Conservation (phyloP, 768 basidiomycete species). For the Lactarius pseudohatsudake region DNA sequence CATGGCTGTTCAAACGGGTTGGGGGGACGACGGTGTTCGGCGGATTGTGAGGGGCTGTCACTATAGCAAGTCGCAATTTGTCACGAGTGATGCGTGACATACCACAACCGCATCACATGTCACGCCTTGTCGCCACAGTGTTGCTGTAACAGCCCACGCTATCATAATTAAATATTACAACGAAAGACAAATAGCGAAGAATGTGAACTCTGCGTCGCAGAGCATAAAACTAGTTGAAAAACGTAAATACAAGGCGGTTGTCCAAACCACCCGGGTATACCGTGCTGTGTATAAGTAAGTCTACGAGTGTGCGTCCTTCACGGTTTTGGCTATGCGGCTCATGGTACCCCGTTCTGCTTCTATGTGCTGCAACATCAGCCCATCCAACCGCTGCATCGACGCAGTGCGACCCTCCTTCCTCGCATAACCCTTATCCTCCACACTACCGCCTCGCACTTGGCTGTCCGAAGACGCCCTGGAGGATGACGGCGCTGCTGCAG, state of each 20-base stretch:
- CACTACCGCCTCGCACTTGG: slow-evolving; percentile 20
- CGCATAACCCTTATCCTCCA: slow-evolving; percentile 9
- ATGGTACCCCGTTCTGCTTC: slow-evolving; percentile 80
- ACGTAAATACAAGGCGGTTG: slow-evolving; percentile 4
- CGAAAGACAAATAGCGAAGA: slow-evolving; percentile 12
- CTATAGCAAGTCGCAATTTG: background rate
- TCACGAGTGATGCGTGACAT: background rate
- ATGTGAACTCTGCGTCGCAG: slow-evolving; percentile 18
- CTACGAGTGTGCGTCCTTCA: slow-evolving; percentile 28
- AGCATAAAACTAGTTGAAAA: slow-evolving; percentile 10
- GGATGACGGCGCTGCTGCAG: slow-evolving; percentile 16
- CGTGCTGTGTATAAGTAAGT: slow-evolving; percentile 14
- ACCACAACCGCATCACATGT: no score
- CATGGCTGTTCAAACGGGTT: slow-evolving; percentile 32
- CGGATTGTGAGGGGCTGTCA: slow-evolving; percentile 18
- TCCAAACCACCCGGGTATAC: slow-evolving; percentile 24
- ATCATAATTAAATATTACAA: slow-evolving; percentile 20
- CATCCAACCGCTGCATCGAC: slow-evolving; percentile 67
- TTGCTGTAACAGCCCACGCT: no score
- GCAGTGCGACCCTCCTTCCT: slow-evolving; percentile 49
- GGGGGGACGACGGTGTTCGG: slow-evolving; percentile 5
- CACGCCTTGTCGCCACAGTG: no score
- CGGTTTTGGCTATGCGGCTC: slow-evolving; percentile 63
- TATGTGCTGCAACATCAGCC: slow-evolving; percentile 79
- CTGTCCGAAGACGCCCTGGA: slow-evolving; percentile 16